phyloP scores from a whole-genome alignment of 225 moss, liverwort and hornwort genomes.

The Sphagnum contortum region DNA sequence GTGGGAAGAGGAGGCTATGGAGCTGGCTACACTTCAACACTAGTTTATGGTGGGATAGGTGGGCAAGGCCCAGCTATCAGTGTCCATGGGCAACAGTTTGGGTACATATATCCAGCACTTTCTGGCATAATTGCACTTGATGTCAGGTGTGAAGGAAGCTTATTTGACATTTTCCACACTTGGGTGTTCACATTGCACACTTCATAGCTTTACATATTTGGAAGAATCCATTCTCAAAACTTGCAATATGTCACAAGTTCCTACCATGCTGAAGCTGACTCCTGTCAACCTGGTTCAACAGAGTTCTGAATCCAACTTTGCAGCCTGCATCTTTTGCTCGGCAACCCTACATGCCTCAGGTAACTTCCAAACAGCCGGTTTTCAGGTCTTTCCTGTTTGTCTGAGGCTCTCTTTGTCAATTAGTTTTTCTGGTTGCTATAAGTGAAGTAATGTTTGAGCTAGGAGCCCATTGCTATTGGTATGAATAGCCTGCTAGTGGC shows the following conservation, averaged over 20 bases:
- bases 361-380: neutral
- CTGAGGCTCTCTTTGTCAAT: too few species aligned
- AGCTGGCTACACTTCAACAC: conserved; percentile 3
- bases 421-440: too few species aligned
- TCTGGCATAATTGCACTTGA: neutral
- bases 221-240: neutral
- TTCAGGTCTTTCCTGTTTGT: too few species aligned
- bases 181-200: neutral
- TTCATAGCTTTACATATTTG: neutral
- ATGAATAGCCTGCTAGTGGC: neutral
- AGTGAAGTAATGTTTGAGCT: too few species aligned
- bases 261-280: neutral
- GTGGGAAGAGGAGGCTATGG: conserved; percentile 9
- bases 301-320: neutral
- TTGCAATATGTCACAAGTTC: neutral
- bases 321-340: neutral
- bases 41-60: conserved; percentile 4
- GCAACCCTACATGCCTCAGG: conserved; percentile 1
- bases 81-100: conserved; percentile 12
- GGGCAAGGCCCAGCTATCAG: neutral
- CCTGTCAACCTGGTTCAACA: neutral
- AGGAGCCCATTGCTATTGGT: neutral
- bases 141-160: neutral
- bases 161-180: neutral
- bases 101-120: conserved; percentile 5